Base-by-base conservation (phyloP, 2,329 filamentous ascomycete genomes). In the Rhinocladiella similis region DNA sequence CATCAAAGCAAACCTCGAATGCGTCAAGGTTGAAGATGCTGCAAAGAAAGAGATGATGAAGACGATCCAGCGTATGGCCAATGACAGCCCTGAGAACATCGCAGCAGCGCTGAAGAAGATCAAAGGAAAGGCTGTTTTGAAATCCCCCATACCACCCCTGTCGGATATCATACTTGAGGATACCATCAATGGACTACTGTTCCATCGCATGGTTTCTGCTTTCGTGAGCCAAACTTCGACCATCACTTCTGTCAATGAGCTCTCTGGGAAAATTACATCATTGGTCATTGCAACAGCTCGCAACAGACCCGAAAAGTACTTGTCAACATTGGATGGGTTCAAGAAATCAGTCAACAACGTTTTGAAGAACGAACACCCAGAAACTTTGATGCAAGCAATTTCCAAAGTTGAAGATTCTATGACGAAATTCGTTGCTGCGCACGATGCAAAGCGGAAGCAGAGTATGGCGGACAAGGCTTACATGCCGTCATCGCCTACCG, bases 131-230 rank as follows among this genome's bases (percentile, higher is more conserved):
- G 55, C 57, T 39, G 36, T 57, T 5, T 20, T 57, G 14, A 60
- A 62, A 35, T 64, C 60, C 36, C 60, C 57, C 4, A 59, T 62
- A 9, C 57, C 60, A 48, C 54, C 60, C 16, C 35, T 62, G 3
- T 60, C 62, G n/a, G 60, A 62, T 18, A 53, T 61, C 20, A 59
- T 60, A 19, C 56, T 63, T 14, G 59, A 58, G 5, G 46, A 58
- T 19, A 39, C 39, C 18, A 63, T 63, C 19, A 53, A 14, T 14
- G 53, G 54, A 7, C 47, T 59, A n/a, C 25, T 63, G 12, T 56
- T 56, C 29, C 25, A 52, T 12, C 57, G 55, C 18, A 49, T 53
- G 10, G 48, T 54, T 47, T 47, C 47, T 22, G 49, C 45, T 9
- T 45, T 63, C 25, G 46, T 54, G 5, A 25, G 7, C 19, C 54